phyloP scores from a whole-genome alignment of 2,329 filamentous ascomycete genomes.

The Grosmannia serpens region DNA sequence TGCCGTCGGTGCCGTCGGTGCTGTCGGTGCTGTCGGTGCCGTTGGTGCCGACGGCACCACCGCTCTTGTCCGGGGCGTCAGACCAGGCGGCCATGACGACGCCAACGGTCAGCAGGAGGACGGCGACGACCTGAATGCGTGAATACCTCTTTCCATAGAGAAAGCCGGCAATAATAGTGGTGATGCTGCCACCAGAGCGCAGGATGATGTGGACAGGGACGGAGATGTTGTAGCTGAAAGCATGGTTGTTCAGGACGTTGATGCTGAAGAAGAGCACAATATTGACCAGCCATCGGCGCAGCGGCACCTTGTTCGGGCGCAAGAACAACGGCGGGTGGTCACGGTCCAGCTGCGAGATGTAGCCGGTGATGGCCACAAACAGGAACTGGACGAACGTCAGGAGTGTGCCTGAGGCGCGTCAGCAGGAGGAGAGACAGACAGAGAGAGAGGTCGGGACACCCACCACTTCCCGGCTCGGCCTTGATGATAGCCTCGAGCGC shows the following conservation, averaged over 20 bases:
- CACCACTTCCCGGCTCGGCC: constrained; percentile 78
- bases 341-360: constrained; percentile 61
- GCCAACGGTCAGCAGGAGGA: constrained; percentile 71
- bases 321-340: constrained; percentile 61
- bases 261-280: constrained; percentile 86
- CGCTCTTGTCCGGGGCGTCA: constrained; percentile 67
- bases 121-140: constrained; percentile 66
- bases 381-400: constrained; percentile 84
- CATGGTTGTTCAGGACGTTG: constrained; percentile 94
- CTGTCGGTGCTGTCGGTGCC: neutral
- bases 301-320: constrained; percentile 65
- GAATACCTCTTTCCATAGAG: constrained; percentile 79
- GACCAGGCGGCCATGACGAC: constrained; percentile 84
- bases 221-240: constrained; percentile 92
- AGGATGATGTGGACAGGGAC: constrained; percentile 96
- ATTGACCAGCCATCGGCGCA: constrained; percentile 77
- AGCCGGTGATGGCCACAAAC: constrained; percentile 69
- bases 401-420: constrained; percentile 52
- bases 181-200: constrained; percentile 87
- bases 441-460: neutral
- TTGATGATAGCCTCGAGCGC: constrained; percentile 91
- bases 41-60: neutral
- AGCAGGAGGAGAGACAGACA: neutral
- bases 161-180: constrained; percentile 85
- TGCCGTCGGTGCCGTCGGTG: neutral